Percentiles rank a stretch among this genome's conserved stretches.
Evolutionary conservation across 768 basidiomycete species (phyloP).

Genomic region (Tremella fuciformis): DNA sequence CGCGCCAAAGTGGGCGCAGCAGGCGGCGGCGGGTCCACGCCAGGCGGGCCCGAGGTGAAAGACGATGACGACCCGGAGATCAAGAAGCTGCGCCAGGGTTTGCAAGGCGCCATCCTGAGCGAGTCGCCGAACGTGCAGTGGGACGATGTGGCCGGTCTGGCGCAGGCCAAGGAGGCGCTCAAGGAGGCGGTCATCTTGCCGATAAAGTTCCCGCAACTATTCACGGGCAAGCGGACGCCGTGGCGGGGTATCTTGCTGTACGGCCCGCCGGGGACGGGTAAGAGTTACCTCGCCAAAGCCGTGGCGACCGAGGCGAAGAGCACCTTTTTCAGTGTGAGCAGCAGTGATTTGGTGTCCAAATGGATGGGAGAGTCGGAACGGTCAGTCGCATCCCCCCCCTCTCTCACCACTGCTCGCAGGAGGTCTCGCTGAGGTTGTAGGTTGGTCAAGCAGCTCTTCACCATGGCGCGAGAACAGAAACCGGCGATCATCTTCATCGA

Average conservation of each 20-base stretch:
- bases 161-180: constrained; percentile 88
- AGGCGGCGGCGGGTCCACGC: constrained; percentile 49
- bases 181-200: constrained; percentile 99
- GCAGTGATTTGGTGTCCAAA: constrained; percentile 92
- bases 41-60: constrained; percentile 52
- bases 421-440: constrained; percentile 54
- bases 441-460: constrained; percentile 91
- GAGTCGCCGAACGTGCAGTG: constrained; percentile 96
- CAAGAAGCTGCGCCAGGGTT: constrained; percentile 91
- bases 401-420: background rate
- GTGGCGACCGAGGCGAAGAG: constrained; percentile 99
- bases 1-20: constrained; percentile 59
- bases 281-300: constrained; percentile 94
- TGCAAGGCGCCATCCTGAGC: constrained; percentile 79
- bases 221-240: constrained; percentile 96
- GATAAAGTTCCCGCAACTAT: constrained; percentile 97
- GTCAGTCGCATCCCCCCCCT: constrained; percentile 54
- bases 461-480: constrained; percentile 91
- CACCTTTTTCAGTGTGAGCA: constrained; percentile 96
- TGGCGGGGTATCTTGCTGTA: constrained; percentile 96
- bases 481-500: constrained; percentile 99
- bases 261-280: constrained; percentile 96
- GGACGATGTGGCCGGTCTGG: constrained; percentile 98
- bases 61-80: constrained; percentile 85
- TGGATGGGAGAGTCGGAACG: constrained; percentile 99